Evolutionary conservation across 306 rosid species (phyloP).

Genomic region (Senna siamea): DNA sequence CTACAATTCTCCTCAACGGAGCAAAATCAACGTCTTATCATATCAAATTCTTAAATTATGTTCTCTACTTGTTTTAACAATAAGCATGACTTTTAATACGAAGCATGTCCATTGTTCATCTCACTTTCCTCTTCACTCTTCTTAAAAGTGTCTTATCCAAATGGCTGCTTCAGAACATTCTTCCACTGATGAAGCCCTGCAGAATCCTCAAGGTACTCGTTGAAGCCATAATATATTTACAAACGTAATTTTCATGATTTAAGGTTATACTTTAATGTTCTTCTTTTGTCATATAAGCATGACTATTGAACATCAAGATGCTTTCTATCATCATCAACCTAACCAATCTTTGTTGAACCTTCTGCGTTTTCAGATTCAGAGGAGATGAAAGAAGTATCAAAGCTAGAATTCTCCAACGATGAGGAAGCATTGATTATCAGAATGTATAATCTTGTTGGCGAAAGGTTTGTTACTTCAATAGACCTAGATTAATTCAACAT

Average conservation of each 20-base stretch:
- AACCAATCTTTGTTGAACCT: too few relatives aligned
- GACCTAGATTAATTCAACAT: not conserved
- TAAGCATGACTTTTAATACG: not conserved
- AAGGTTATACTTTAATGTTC: not conserved
- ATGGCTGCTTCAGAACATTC: slow-evolving; percentile 20
- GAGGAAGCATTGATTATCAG: slow-evolving; percentile 3
- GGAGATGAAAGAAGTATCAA: not conserved
- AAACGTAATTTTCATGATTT: too few relatives aligned
- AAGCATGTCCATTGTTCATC: too few relatives aligned
- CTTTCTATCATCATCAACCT: too few relatives aligned
- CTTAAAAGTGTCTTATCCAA: not conserved
- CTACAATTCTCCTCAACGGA: too few relatives aligned
- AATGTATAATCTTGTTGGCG: slow-evolving; percentile 20
- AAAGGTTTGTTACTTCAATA: not conserved
- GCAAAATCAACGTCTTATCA: too few relatives aligned
- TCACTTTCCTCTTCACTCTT: not conserved
- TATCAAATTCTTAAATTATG: too few relatives aligned
- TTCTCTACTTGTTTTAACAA: not conserved
- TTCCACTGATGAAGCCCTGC: slow-evolving; percentile 18
- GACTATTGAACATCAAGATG: not conserved
- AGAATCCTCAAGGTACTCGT: not conserved
- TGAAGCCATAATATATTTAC: too few relatives aligned
- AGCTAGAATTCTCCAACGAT: slow-evolving; percentile 12
- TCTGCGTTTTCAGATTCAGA: not conserved
- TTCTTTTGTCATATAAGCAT: not conserved